These are phyloP conservation scores for Echium plantagineum DNA, from an alignment of 257 asterid genomes.

Conservation along the genomic window DNA sequence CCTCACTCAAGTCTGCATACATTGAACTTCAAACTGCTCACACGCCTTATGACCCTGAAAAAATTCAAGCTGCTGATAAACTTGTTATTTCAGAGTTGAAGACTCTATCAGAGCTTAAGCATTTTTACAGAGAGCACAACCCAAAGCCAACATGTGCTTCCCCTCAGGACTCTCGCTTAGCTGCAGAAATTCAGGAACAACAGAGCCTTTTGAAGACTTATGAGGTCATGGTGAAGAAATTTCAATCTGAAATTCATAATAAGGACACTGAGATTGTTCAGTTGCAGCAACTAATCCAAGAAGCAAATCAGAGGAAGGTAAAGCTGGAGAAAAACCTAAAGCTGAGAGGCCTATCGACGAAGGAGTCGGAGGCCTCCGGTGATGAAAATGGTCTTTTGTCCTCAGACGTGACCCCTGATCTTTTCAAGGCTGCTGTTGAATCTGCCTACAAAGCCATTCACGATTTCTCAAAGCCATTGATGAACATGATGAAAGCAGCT, in stretches of 20 bases:
- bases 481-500: constrained; percentile 99
- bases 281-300: constrained; percentile 85
- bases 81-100: constrained; percentile 92
- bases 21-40: constrained; percentile 93
- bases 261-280: constrained; percentile 83
- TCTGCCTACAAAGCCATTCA: constrained; percentile 80
- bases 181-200: constrained; percentile 97
- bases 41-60: constrained; percentile 94
- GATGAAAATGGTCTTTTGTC: constrained; percentile 36
- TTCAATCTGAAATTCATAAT: constrained; percentile 97
- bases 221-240: constrained; percentile 96
- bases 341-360: constrained; percentile 80
- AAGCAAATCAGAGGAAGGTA: constrained; percentile 77
- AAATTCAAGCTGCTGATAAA: constrained; percentile 93
- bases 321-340: constrained; percentile 92
- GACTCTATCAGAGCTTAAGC: constrained; percentile 88
- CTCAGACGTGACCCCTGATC: constrained; percentile 60
- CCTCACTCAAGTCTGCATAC: constrained; percentile 88
- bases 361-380: constrained; percentile 64
- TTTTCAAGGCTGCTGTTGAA: constrained; percentile 66
- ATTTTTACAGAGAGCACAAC: constrained; percentile 85
- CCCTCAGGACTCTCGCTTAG: constrained; percentile 93
- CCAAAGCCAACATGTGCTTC: constrained; percentile 87
- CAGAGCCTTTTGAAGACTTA: constrained; percentile 90
- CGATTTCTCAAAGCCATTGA: constrained; percentile 90